phyloP scores from a whole-genome alignment of 805 yeast species.

The Cyberlindnera japonica region DNA sequence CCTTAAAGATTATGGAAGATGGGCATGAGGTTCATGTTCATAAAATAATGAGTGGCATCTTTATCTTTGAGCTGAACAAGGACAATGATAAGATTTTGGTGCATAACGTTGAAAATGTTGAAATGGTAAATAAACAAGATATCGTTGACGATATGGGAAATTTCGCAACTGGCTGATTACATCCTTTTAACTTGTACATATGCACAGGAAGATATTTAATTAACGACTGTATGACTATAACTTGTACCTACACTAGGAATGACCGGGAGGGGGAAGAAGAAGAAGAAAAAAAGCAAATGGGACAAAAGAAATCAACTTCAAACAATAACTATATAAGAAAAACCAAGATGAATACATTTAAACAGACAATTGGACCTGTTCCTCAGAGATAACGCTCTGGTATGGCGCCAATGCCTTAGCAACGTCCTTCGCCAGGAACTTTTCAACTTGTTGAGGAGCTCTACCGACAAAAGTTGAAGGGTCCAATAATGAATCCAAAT shows the following conservation, averaged over 20 bases:
- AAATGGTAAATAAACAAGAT: constrained; percentile 45
- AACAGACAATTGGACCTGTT: constrained; percentile 76
- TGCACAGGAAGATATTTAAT: no score
- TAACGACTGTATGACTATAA: no score
- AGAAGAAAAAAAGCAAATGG: no score
- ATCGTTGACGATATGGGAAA: constrained; percentile 11
- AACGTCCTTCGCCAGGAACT: constrained; percentile 82
- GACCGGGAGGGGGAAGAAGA: no score
- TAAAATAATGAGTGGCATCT: constrained; percentile 44
- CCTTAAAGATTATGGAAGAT: not conserved
- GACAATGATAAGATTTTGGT: constrained; percentile 52
- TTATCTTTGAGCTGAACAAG: constrained; percentile 60
- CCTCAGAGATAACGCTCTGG: constrained; percentile 53
- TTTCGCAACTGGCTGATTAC: constrained; percentile 9
- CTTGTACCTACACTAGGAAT: no score
- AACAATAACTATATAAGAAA: no score
- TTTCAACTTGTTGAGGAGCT: constrained; percentile 97
- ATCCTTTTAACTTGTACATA: no score
- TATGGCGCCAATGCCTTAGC: constrained; percentile 74
- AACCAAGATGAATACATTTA: no score
- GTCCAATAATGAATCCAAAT: constrained; percentile 76
- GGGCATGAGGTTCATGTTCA: constrained; percentile 5
- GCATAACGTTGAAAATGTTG: constrained; percentile 66
- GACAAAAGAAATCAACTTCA: no score
- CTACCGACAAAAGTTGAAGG: constrained; percentile 96